These are phyloP conservation scores for Corynespora cassiicola DNA, from an alignment of 2,329 filamentous ascomycete genomes.

Conservation along the genomic window DNA sequence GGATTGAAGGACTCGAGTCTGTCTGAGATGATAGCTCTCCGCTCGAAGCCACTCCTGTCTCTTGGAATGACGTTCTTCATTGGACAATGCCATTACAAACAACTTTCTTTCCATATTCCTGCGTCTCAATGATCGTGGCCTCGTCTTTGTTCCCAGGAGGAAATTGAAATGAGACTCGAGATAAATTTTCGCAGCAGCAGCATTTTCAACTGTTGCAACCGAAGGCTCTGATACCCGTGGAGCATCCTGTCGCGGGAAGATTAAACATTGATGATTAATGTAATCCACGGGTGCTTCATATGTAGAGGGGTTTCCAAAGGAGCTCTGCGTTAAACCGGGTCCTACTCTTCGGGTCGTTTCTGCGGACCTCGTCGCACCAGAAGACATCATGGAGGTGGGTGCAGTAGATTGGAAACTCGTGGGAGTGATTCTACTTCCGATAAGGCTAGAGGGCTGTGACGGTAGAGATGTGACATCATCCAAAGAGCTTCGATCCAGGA, in stretches of 20 bases:
- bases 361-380: slow-evolving; percentile 34
- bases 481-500: slow-evolving; percentile 10
- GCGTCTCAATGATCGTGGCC: slow-evolving; percentile 67
- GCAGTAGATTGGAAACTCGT: slow-evolving; percentile 40
- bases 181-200: slow-evolving; percentile 82
- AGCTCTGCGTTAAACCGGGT: slow-evolving; percentile 16
- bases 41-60: slow-evolving; percentile 67
- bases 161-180: slow-evolving; percentile 84
- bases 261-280: slow-evolving; percentile 27
- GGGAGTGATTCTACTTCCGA: slow-evolving; percentile 33
- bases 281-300: slow-evolving; percentile 22
- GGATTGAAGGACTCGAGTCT: slow-evolving; percentile 72
- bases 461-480: slow-evolving; percentile 27
- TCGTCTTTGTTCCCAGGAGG: slow-evolving; percentile 62
- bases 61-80: slow-evolving; percentile 61
- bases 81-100: slow-evolving; percentile 60
- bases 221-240: slow-evolving; percentile 44
- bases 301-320: slow-evolving; percentile 19
- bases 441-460: slow-evolving; percentile 32
- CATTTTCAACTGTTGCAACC: slow-evolving; percentile 73
- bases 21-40: slow-evolving; percentile 78
- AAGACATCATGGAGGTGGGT: slow-evolving; percentile 42
- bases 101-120: slow-evolving; percentile 70
- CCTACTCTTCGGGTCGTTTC: slow-evolving; percentile 32
- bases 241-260: slow-evolving; percentile 43